Evolutionary conservation across 768 basidiomycete species (phyloP).

Genomic region (Tephrocybe sp.): DNA sequence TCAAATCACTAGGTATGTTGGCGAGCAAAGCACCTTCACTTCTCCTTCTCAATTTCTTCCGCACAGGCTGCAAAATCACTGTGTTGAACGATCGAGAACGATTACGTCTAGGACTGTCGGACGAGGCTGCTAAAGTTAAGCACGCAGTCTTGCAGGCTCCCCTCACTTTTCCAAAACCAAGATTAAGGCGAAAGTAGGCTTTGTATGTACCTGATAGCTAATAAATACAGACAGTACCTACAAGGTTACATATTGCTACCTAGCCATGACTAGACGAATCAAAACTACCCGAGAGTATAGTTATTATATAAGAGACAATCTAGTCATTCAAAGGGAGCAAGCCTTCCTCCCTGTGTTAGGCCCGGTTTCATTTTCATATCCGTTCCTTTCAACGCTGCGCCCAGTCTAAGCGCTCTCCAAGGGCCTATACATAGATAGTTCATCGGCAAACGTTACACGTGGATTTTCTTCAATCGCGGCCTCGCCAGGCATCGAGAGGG

Average conservation of each 20-base stretch:
- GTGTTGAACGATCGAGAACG: conserved; percentile 62
- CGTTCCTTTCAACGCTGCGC: too few species aligned
- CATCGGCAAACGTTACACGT: neutral
- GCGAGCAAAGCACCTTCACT: neutral
- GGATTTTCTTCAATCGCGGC: neutral
- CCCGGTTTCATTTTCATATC: too few species aligned
- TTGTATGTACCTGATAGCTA: neutral
- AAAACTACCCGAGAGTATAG: too few species aligned
- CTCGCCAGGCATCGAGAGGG: neutral
- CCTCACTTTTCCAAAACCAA: conserved; percentile 77
- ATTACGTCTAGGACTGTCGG: conserved; percentile 65
- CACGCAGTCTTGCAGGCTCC: conserved; percentile 77
- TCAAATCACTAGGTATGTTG: conserved; percentile 67
- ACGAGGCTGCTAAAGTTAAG: conserved; percentile 61
- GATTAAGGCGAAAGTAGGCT: conserved; percentile 34
- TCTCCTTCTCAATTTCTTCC: conserved; percentile 6
- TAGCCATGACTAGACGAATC: too few species aligned
- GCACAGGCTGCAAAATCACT: conserved; percentile 71
- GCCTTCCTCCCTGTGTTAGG: too few species aligned
- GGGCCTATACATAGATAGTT: neutral
- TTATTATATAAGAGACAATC: neutral
- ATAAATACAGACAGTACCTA: too few species aligned
- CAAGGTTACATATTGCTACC: too few species aligned
- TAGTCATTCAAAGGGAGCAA: neutral
- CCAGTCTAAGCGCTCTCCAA: neutral